Evolutionary conservation across 2,329 filamentous ascomycete species (phyloP).

Genomic region (Colletotrichum kahawae): DNA sequence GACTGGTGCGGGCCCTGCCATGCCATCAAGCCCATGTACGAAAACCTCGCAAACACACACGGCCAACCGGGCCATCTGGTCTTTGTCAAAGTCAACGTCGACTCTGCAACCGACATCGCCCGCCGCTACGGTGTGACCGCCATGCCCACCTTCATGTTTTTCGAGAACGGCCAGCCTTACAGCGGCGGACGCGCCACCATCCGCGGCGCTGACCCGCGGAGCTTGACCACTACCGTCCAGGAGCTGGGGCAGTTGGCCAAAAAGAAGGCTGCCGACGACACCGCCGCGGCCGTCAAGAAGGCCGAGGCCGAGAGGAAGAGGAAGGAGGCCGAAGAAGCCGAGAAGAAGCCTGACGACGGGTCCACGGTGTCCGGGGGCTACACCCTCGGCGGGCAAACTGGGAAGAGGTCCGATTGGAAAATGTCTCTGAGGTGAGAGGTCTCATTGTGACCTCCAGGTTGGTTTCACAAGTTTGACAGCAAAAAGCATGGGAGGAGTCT

Average conservation of each 20-base stretch:
- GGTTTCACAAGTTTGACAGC: not conserved
- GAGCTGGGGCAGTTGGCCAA: constrained; percentile 28
- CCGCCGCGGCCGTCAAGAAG: constrained; percentile 35
- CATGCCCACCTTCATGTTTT: constrained; percentile 67
- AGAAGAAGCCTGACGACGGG: constrained; percentile 7
- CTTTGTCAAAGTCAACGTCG: constrained; percentile 66
- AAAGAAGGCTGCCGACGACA: not conserved
- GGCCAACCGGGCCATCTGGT: constrained; percentile 46
- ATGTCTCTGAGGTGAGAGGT: constrained; percentile 20
- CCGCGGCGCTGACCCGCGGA: constrained; percentile 27
- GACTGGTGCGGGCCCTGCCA: constrained; percentile 68
- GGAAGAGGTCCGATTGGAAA: constrained; percentile 26
- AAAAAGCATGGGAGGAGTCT: not conserved
- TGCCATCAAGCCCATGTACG: constrained; percentile 60
- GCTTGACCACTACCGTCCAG: constrained; percentile 4
- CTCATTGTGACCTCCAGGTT: not conserved
- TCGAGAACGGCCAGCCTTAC: constrained; percentile 57
- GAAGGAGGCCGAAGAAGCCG: not conserved
- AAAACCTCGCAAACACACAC: constrained; percentile 45
- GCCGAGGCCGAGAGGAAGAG: constrained; percentile 17
- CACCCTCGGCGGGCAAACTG: constrained; percentile 4
- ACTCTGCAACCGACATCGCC: constrained; percentile 56
- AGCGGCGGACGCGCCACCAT: constrained; percentile 42
- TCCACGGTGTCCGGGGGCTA: constrained; percentile 24
- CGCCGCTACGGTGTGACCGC: constrained; percentile 54